Base-by-base conservation (phyloP, 257 asterid genomes). In the Solanum chilense region DNA sequence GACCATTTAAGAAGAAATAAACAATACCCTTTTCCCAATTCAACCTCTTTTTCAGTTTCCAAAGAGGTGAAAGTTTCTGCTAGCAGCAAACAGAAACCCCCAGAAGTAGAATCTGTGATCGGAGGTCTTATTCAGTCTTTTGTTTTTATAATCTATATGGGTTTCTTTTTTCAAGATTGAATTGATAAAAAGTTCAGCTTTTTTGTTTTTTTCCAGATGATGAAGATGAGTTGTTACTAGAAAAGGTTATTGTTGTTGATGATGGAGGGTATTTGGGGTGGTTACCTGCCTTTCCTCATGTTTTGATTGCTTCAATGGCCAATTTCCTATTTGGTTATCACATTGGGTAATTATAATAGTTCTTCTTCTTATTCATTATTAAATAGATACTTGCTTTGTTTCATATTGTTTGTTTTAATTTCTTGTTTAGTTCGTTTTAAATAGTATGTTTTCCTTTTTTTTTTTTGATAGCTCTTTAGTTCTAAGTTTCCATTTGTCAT, bases 321-420 rank as follows among this genome's bases (percentile, higher is more conserved):
- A 96, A 94, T 93, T 94, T 94, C 91, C 93, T 96, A 86, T 95
- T 96, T 87, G 98, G 98, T 68, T 96, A 94, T 90, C 98, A 96
- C 92, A 96, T 96, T 85, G 98, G 98, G 98, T 95, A 88, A 88
- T 70, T 73, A 70, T 35, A 29, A 18, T 62, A 10, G 14, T 62
- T 23, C 31, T 16, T 15, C 23, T 52, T 16, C 62, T 62, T 23
- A 23, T 62, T 62, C 70, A 7, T 62, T 1, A 23, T 60, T 2
- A 60, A 60, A 58, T 23, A 62, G 70, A 62, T 23, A n/a, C 29
- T 62, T 23, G 31, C 70, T 0, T 10, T 62, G 31, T n/a, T 62
- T 62, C 31, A 2, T 1, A 2, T 62, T 2, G 31, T 23, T n/a
- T n/a, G 70, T 62, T 62, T 62, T 62, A 62, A 7, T 23, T 23